Conservation (phyloP, 1,284 basidiomycete genomes). For the Trichosporon sp. region DNA sequence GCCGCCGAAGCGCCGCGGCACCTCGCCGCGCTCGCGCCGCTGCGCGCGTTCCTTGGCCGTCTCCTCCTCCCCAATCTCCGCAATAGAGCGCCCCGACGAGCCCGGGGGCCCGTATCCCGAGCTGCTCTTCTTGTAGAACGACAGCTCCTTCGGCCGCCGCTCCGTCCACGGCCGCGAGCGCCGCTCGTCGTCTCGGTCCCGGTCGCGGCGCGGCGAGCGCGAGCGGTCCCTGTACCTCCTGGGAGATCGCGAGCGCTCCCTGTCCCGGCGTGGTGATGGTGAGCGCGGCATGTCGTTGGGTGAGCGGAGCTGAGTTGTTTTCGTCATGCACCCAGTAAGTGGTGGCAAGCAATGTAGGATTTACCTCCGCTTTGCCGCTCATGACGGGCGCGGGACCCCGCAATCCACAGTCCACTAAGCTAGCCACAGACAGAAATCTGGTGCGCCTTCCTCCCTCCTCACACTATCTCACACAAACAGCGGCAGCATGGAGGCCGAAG, state of each 20-base stretch:
- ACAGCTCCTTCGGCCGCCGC: conserved; percentile 42
- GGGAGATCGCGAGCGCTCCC: conserved; percentile 17
- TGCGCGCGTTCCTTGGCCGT: conserved; percentile 38
- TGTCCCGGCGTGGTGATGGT: conserved; percentile 22
- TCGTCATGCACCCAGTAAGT: background rate
- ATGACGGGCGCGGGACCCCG: background rate
- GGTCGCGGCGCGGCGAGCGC: background rate
- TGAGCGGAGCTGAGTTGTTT: background rate
- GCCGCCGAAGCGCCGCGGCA: conserved; percentile 43
- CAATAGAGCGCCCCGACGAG: background rate
- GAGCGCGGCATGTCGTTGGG: conserved; percentile 35
- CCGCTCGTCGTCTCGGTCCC: conserved; percentile 8
- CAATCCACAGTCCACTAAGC: background rate
- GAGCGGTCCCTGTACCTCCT: conserved; percentile 10
- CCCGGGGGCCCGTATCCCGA: conserved; percentile 12
- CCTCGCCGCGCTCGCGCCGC: conserved; percentile 39
- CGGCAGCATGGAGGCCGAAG: conserved; percentile 1
- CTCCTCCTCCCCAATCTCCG: conserved; percentile 23
- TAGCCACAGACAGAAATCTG: background rate
- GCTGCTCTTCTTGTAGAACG: conserved; percentile 49
- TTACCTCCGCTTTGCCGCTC: background rate
- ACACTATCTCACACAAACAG: background rate
- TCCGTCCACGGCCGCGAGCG: conserved; percentile 13
- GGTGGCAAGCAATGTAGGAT: conserved; percentile 5
- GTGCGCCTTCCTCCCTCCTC: background rate